Base-by-base conservation (phyloP, 306 rosid species). In the Cicer chorassanicum region DNA sequence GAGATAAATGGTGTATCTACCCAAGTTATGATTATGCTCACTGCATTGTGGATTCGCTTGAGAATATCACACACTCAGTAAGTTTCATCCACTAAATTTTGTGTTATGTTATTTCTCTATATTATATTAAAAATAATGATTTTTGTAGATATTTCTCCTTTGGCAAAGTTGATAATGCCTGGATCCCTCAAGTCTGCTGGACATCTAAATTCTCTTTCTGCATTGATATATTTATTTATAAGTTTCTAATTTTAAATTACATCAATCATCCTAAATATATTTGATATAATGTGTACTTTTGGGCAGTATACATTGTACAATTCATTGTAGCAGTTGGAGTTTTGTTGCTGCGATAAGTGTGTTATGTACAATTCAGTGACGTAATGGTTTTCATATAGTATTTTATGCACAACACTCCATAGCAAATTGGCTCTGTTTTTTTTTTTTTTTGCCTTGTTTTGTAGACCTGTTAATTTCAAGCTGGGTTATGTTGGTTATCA, bases 1-100 rank as follows among this genome's bases (percentile, higher is more conserved):
- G 99, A 85, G 99, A 95, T 85, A 90, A 95, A 83, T 95, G 98
- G 99, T 95, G 98, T 80, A 86, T 95, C 72, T 95, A 95, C 81
- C 99, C 99, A 71, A 95, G 99, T 85, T 95, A 95, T 73, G 99
- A 95, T 82, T 95, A 85, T 75, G 86, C 99, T 68, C 99, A 95
- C 86, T 95, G 99, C 82, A 92, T 87, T 72, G 99, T 92, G 80
- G 99, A 95, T 86, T 95, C 99, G 76, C 95, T 95, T 18, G 99
- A 95, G 88, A 90, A 95, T 80, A 44, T 95, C 83, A 95, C 98
- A 29, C 99, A 95, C 80, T 95, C 99, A 59, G 99, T 95, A 90
- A 73, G 95, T 68, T 68, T 57, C 69, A 43, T 53, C 69, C 68
- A 60, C 66, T 24, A 42, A 57, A 67, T 63, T 62, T 45, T 16